phyloP scores from a whole-genome alignment of 495 filamentous ascomycete genomes.

The Lasiosphaeria hispida region DNA sequence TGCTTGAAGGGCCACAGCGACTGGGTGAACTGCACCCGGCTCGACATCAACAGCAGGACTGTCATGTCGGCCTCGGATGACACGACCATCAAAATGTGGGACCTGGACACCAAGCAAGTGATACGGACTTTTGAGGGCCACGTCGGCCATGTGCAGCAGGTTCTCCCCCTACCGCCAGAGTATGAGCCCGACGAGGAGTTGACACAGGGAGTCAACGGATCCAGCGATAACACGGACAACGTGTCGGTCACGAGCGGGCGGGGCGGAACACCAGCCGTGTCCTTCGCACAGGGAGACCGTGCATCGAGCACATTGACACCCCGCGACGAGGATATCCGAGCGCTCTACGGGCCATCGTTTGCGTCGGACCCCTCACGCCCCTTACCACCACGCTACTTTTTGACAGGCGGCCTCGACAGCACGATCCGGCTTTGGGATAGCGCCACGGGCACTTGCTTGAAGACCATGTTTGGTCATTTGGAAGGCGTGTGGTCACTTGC shows the following conservation, averaged over 20 bases:
- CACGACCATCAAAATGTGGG: constrained; percentile 73
- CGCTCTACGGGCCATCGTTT: constrained; percentile 57
- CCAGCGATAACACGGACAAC: constrained; percentile 58
- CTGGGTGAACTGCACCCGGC: constrained; percentile 89
- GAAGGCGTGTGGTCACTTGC: constrained; percentile 95
- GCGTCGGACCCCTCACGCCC: constrained; percentile 56
- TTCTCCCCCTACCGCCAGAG: constrained; percentile 75
- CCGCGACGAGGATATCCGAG: constrained; percentile 41
- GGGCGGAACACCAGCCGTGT: constrained; percentile 31
- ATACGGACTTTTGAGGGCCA: constrained; percentile 87
- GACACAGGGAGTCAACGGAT: constrained; percentile 39
- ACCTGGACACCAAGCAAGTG: constrained; percentile 71
- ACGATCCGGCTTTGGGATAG: constrained; percentile 95
- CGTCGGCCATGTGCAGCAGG: constrained; percentile 91
- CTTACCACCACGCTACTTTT: constrained; percentile 79
- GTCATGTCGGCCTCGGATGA: constrained; percentile 93
- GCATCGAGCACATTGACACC: constrained; percentile 19
- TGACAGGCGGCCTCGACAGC: constrained; percentile 84
- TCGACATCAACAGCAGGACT: constrained; percentile 77
- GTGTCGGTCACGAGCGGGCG: constrained; percentile 42
- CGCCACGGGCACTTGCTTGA: constrained; percentile 72
- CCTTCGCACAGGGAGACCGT: constrained; percentile 19
- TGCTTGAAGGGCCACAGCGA: constrained; percentile 80
- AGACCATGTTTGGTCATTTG: constrained; percentile 93
- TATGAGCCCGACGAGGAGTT: constrained; percentile 78